Conservation (phyloP, 2,329 filamentous ascomycete species). For the Helotiales sp. region DNA sequence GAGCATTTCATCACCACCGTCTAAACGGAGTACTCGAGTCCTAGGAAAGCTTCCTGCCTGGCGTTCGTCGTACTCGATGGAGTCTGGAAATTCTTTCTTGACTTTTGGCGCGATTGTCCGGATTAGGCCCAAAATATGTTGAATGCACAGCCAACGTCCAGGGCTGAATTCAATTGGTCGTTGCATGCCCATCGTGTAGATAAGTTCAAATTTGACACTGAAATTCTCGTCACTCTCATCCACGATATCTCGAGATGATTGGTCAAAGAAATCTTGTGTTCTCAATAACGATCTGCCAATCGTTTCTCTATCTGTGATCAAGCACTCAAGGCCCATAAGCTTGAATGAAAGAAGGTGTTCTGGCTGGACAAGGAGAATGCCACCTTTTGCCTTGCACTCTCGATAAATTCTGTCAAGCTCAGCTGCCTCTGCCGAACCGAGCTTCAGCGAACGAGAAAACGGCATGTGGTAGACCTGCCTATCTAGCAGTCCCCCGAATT, state of each 20-base stretch:
- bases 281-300: constrained; percentile 40
- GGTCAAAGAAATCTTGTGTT: constrained; percentile 46
- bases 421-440: constrained; percentile 36
- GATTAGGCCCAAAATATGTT: constrained; percentile 51
- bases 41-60: constrained; percentile 45
- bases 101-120: constrained; percentile 23
- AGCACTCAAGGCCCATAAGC: constrained; percentile 57
- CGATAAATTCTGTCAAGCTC: constrained; percentile 34
- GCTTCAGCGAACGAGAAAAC: constrained; percentile 51
- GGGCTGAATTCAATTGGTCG: constrained; percentile 51
- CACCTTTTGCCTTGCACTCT: constrained; percentile 49
- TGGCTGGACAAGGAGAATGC: constrained; percentile 61
- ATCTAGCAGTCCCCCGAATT: constrained; percentile 55
- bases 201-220: constrained; percentile 58
- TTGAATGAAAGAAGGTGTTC: constrained; percentile 66
- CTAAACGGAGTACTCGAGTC: constrained; percentile 40
- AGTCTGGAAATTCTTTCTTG: constrained; percentile 29
- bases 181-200: constrained; percentile 62
- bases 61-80: constrained; percentile 39
- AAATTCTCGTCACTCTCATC: constrained; percentile 69
- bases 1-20: background rate
- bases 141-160: constrained; percentile 55
- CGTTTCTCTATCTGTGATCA: constrained; percentile 33
- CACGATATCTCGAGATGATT: constrained; percentile 52
- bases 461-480: constrained; percentile 57